Evolutionary conservation across 352 stramenopile species (phyloP).

Genomic region (Thalassiosira pacifica): DNA sequence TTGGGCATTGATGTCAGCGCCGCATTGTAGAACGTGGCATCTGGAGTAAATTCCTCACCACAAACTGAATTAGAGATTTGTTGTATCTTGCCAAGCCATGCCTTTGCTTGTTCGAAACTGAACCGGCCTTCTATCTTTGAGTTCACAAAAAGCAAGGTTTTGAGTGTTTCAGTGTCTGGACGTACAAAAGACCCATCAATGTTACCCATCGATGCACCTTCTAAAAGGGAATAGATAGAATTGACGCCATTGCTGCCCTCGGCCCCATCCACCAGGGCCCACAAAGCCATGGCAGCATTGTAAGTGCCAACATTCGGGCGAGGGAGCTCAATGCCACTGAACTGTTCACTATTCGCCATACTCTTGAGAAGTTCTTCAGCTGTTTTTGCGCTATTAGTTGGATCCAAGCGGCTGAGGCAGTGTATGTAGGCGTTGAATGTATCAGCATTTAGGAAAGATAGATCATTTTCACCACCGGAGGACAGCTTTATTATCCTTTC

Average conservation of each 20-base stretch:
- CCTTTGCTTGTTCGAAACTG: constrained; percentile 60
- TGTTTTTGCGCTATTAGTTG: constrained; percentile 34
- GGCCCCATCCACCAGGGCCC: constrained; percentile 53
- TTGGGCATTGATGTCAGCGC: constrained; percentile 46
- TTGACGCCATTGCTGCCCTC: constrained; percentile 57
- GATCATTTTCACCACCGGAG: constrained; percentile 17
- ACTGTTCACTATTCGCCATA: constrained; percentile 55
- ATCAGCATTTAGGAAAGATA: constrained; percentile 61
- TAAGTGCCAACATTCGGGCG: constrained; percentile 68
- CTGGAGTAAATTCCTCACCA: constrained; percentile 36
- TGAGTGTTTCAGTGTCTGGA: constrained; percentile 65
- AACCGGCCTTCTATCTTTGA: constrained; percentile 57
- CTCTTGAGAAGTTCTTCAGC: constrained; percentile 64
- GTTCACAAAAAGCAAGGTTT: constrained; percentile 58
- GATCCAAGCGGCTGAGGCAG: constrained; percentile 66
- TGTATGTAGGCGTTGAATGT: constrained; percentile 76
- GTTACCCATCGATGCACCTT: constrained; percentile 37
- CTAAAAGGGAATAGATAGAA: constrained; percentile 47
- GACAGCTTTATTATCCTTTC: constrained; percentile 48
- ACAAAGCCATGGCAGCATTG: constrained; percentile 75
- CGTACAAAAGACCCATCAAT: constrained; percentile 19
- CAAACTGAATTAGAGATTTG: constrained; percentile 48
- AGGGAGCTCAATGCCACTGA: constrained; percentile 55
- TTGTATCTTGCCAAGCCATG: constrained; percentile 71
- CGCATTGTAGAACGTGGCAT: constrained; percentile 76